Evolutionary conservation across 2,329 filamentous ascomycete species (phyloP).

Genomic region (Fusarium cicatricum): DNA sequence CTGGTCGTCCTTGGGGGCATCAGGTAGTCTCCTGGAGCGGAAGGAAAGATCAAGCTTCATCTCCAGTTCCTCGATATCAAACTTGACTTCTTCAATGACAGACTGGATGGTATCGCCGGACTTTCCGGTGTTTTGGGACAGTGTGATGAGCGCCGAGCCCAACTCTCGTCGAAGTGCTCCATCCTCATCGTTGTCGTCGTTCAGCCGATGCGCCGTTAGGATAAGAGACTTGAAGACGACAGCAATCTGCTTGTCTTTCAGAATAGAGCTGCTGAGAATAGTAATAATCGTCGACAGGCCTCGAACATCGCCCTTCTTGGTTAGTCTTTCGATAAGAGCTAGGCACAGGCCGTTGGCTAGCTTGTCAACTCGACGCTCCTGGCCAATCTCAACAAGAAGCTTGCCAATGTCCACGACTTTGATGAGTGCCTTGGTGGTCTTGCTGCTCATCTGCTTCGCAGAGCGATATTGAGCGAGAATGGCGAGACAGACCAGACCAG

Average conservation of each 20-base stretch:
- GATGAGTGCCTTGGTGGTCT: constrained; percentile 74
- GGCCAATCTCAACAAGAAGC: constrained; percentile 67
- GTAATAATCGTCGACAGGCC: constrained; percentile 68
- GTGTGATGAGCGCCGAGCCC: constrained; percentile 70
- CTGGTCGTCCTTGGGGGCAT: constrained; percentile 58
- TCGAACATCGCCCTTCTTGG: constrained; percentile 65
- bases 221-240: constrained; percentile 73
- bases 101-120: constrained; percentile 70
- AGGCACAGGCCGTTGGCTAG: constrained; percentile 76
- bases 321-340: constrained; percentile 68
- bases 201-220: constrained; percentile 65
- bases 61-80: constrained; percentile 79
- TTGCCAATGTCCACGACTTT: constrained; percentile 68
- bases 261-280: constrained; percentile 65
- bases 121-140: constrained; percentile 67
- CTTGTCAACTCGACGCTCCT: constrained; percentile 73
- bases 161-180: constrained; percentile 69
- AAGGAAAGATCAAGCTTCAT: constrained; percentile 77
- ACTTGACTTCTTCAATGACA: constrained; percentile 71
- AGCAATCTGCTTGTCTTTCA: constrained; percentile 70
- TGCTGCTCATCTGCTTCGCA: constrained; percentile 72
- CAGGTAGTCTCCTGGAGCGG: constrained; percentile 62
- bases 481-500: constrained; percentile 81
- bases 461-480: constrained; percentile 83
- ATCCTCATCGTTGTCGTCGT: constrained; percentile 62